These are phyloP conservation scores for Lentinula aciculospora DNA, from an alignment of 768 basidiomycete species.

Conservation along the genomic window DNA sequence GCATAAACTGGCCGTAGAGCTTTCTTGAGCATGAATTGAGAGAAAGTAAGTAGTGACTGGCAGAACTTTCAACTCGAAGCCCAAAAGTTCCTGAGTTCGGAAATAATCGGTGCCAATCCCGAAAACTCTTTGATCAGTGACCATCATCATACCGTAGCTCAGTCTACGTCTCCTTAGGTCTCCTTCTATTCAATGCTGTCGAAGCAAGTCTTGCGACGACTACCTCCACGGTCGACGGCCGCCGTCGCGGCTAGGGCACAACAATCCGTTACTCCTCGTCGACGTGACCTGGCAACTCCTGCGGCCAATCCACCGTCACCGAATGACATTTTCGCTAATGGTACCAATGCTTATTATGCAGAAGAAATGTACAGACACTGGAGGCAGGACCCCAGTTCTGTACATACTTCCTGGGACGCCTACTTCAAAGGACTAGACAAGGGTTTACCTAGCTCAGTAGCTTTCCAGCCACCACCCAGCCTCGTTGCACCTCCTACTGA, in stretches of 20 bases:
- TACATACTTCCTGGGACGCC: slow-evolving; percentile 90
- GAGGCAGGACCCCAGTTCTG: slow-evolving; percentile 85
- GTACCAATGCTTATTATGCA: slow-evolving; percentile 92
- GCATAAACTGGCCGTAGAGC: too few relatives aligned
- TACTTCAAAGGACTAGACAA: slow-evolving; percentile 94
- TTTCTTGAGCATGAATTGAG: too few relatives aligned
- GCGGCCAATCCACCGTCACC: slow-evolving; percentile 49
- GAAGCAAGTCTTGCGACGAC: slow-evolving; percentile 8
- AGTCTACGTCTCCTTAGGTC: slow-evolving; percentile 3
- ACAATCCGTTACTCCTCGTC: slow-evolving; percentile 10
- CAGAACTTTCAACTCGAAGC: too few relatives aligned
- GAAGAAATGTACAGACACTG: slow-evolving; percentile 96
- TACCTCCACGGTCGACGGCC: background rate
- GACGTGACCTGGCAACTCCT: slow-evolving; percentile 41
- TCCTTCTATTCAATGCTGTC: slow-evolving; percentile 6
- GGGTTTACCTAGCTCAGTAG: slow-evolving; percentile 71
- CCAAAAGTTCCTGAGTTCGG: too few relatives aligned
- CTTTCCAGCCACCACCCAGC: slow-evolving; percentile 81
- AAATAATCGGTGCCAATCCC: background rate
- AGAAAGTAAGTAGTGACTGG: too few relatives aligned
- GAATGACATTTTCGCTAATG: slow-evolving; percentile 87
- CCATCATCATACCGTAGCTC: slow-evolving; percentile 6
- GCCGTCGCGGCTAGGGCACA: background rate
- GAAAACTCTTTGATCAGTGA: slow-evolving; percentile 1
- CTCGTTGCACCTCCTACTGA: slow-evolving; percentile 67